A percentile compares a stretch with the other conserved stretches of the same genome.
Conservation (phyloP, 176 grass and related monocot species). For the Aegilops tauschii region DNA sequence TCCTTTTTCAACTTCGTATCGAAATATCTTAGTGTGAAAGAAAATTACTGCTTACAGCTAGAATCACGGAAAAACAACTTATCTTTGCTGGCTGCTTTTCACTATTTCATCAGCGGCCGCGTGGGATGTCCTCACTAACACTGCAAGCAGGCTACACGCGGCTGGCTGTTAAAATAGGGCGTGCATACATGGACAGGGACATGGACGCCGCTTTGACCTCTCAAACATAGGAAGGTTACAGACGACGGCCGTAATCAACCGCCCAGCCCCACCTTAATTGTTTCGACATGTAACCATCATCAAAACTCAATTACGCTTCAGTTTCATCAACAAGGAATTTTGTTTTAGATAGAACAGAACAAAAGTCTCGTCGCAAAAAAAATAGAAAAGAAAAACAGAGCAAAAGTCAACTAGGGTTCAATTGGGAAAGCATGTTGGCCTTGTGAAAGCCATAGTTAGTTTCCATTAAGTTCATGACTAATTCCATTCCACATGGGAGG, state of each 20-base stretch:
- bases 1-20: not conserved
- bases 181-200: constrained; percentile 10
- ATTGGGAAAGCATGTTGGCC: not conserved
- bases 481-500: not conserved
- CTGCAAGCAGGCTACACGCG: not conserved
- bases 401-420: not conserved
- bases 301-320: not conserved
- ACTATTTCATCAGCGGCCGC: constrained; percentile 8
- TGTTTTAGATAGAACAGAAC: not conserved
- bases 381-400: not conserved
- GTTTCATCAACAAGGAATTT: not conserved
- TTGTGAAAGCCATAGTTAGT: not conserved
- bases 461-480: not conserved
- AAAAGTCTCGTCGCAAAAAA: not conserved
- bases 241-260: not conserved
- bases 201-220: constrained; percentile 17
- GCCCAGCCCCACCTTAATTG: not conserved
- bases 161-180: not conserved
- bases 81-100: not conserved
- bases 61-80: not conserved
- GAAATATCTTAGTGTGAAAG: not conserved
- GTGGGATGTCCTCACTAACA: not conserved
- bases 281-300: not conserved
- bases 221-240: not conserved
- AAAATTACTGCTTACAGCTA: not conserved